Base-by-base conservation (phyloP, 371 early-diverging fungal species). In the Mucor velutinosus region DNA sequence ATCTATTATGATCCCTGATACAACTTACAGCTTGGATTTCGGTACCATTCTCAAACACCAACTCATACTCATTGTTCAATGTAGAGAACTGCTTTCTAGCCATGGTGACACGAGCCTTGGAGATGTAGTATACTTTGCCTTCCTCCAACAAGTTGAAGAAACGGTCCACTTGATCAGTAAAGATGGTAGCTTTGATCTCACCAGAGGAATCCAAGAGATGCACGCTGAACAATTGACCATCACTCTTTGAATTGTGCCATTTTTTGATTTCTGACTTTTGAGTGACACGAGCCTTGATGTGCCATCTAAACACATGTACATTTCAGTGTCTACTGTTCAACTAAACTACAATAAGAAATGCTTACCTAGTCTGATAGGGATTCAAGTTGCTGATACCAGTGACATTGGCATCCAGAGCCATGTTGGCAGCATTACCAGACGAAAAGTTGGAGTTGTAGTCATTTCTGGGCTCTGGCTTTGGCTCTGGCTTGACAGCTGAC, bases 141-240 rank as follows among this genome's bases (percentile, higher is more conserved):
- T 92, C 89, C 63, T 94, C 87, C 12, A 99, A 71, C 56, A 90
- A 35, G 25, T 90, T 80, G 67, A 87, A 94, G 61, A 93, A 88
- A 55, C 78, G 75, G 66, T 90, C 92, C 2, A 92, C 95, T 64
- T 90, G 87, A 53, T 94, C 94, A 55, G 88, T 92, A 77, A 99
- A 99, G 19, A 82, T 93, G 4, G 96, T 96, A 3, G 93, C 96
- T 55, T 91, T 88, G 67, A 99, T 98, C 71, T 97, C 97, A 53
- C 95, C 94, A 32, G 89, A 86, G 64, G 93, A 91, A 75, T 99
- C 99, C 32, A 93, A 81, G 53, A 99, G 79, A 17, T 90, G 91
- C 56, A 95, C 88, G 74, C 90, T 94, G 74, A 98, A 98, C 4
- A 99, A 86, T 65, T 90, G 91, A 17, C 99, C 99, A 39, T 91